A percentile compares a stretch with the other conserved stretches of the same genome.
Conservation (phyloP, 2,329 filamentous ascomycete species). For the Fonsecaea erecta region DNA sequence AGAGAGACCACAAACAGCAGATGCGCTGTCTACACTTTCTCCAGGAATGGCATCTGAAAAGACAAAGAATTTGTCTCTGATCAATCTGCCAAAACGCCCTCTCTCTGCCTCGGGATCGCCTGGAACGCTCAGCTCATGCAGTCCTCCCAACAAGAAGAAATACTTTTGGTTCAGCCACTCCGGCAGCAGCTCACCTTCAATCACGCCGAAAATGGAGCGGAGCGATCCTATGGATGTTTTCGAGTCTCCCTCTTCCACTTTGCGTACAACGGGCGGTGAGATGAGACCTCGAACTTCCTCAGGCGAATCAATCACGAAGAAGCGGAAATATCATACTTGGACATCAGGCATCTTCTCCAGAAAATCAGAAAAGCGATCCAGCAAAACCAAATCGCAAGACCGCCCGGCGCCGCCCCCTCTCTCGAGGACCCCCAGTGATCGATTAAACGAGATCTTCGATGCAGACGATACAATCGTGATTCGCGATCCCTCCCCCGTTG, state of each 20-base stretch:
- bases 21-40: constrained; percentile 40
- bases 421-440: constrained; percentile 47
- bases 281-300: constrained; percentile 39
- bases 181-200: constrained; percentile 41
- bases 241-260: neutral
- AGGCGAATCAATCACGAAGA: constrained; percentile 55
- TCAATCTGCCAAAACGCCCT: constrained; percentile 45
- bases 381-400: constrained; percentile 48
- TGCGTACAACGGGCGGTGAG: constrained; percentile 25
- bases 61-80: constrained; percentile 27
- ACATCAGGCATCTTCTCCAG: constrained; percentile 58
- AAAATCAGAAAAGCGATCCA: constrained; percentile 52
- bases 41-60: constrained; percentile 39
- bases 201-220: constrained; percentile 40
- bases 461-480: constrained; percentile 56
- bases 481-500: constrained; percentile 44
- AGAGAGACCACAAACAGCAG: constrained; percentile 52
- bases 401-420: constrained; percentile 51
- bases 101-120: constrained; percentile 46
- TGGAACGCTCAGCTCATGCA: constrained; percentile 30
- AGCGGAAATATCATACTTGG: constrained; percentile 75
- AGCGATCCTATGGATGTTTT: constrained; percentile 32
- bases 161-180: constrained; percentile 41
- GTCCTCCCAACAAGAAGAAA: constrained; percentile 39
- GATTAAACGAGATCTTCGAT: constrained; percentile 54